Evolutionary conservation across 1,139 yeast species (phyloP).

Genomic region (Magnusiomyces suaveolens): DNA sequence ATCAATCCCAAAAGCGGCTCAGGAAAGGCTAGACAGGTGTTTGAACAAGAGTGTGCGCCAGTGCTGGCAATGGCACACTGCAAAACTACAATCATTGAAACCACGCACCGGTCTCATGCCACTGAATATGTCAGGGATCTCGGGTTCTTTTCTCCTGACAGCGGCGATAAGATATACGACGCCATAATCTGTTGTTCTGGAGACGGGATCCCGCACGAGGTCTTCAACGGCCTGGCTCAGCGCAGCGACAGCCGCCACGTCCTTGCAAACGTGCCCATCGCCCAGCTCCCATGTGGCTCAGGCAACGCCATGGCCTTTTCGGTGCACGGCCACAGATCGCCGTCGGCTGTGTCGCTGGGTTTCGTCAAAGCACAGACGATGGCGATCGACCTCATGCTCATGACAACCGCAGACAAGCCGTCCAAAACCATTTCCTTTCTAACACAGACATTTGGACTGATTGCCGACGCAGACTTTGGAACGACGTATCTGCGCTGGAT

Average conservation of each 20-base stretch:
- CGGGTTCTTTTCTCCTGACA: slow-evolving; percentile 18
- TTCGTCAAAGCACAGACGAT: slow-evolving; percentile 60
- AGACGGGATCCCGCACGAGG: slow-evolving; percentile 94
- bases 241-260: slow-evolving; percentile 48
- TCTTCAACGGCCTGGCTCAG: slow-evolving; percentile 69
- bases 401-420: slow-evolving; percentile 43
- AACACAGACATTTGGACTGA: slow-evolving; percentile 78
- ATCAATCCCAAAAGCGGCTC: slow-evolving; percentile 88
- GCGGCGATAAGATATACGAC: slow-evolving; percentile 43
- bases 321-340: slow-evolving; percentile 62
- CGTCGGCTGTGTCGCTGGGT: slow-evolving; percentile 58
- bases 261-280: slow-evolving; percentile 55
- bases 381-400: slow-evolving; percentile 73
- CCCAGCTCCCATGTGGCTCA: slow-evolving; percentile 91
- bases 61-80: slow-evolving; percentile 62
- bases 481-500: slow-evolving; percentile 85
- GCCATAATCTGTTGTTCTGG: slow-evolving; percentile 88
- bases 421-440: slow-evolving; percentile 50
- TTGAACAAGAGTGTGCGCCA: slow-evolving; percentile 51
- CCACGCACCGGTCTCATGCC: slow-evolving; percentile 65
- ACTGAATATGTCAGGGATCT: slow-evolving; percentile 55
- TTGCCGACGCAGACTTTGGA: slow-evolving; percentile 90
- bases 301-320: slow-evolving; percentile 88
- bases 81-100: slow-evolving; percentile 46
- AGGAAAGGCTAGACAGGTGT: slow-evolving; percentile 64